These are phyloP conservation scores for Capronia epimyces DNA, from an alignment of 2,329 filamentous ascomycete genomes.

Conservation along the genomic window DNA sequence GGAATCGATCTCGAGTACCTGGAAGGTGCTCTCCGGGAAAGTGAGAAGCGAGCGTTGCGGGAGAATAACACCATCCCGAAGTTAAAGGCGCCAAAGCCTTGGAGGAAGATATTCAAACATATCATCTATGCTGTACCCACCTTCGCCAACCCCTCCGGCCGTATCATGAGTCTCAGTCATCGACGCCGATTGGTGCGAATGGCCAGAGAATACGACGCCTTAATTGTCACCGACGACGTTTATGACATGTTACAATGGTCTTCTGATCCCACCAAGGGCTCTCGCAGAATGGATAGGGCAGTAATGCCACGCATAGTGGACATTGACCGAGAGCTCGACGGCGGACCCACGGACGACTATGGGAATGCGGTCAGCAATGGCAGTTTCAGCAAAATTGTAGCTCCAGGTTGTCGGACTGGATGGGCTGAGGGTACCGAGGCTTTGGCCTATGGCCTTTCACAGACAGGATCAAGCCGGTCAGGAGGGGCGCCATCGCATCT, in stretches of 20 bases:
- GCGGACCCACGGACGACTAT: conserved; percentile 57
- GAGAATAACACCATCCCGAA: conserved; percentile 43
- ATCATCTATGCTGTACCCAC: conserved; percentile 85
- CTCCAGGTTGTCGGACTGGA: conserved; percentile 76
- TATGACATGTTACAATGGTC: conserved; percentile 90
- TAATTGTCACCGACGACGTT: conserved; percentile 86
- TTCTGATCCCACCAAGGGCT: conserved; percentile 24
- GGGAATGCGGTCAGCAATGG: conserved; percentile 82
- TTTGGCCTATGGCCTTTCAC: conserved; percentile 54
- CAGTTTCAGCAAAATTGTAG: conserved; percentile 82
- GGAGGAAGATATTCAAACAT: conserved; percentile 76
- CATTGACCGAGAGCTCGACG: conserved; percentile 64
- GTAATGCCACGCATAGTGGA: conserved; percentile 68
- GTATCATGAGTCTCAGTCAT: conserved; percentile 67
- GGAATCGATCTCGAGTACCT: conserved; percentile 66
- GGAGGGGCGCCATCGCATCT: conserved; percentile 58
- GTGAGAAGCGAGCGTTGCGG: conserved; percentile 42
- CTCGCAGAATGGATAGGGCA: conserved; percentile 37
- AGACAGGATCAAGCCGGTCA: conserved; percentile 54
- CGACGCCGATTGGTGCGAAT: conserved; percentile 66
- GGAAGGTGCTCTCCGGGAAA: conserved; percentile 45
- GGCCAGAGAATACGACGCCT: conserved; percentile 70
- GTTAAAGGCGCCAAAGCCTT: conserved; percentile 54
- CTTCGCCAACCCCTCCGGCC: conserved; percentile 81
- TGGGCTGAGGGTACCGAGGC: conserved; percentile 72